phyloP scores from a whole-genome alignment of 2,329 filamentous ascomycete genomes.

The Dothistroma pini region DNA sequence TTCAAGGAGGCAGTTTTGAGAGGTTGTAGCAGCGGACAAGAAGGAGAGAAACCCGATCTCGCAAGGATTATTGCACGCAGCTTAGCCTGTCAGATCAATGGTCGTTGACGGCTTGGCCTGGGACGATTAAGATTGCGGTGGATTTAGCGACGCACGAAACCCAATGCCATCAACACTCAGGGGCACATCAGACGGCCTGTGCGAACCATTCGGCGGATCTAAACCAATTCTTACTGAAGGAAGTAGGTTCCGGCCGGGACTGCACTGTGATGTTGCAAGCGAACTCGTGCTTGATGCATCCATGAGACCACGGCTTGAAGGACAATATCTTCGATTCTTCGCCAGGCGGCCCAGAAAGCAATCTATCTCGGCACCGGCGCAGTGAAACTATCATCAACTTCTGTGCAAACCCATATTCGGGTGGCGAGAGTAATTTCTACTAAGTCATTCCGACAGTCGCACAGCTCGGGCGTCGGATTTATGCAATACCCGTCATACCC shows the following conservation, averaged over 20 bases:
- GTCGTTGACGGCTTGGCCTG: neutral
- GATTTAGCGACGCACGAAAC: neutral
- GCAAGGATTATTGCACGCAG: neutral
- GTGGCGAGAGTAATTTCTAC: neutral
- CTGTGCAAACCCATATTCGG: neutral
- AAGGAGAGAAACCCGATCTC: neutral
- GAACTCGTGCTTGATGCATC: neutral
- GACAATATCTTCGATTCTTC: neutral
- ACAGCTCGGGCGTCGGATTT: neutral
- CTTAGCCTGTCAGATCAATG: neutral
- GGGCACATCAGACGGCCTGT: neutral
- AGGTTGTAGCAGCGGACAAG: neutral
- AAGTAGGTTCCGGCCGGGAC: neutral
- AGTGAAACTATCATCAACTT: neutral
- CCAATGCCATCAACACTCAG: neutral
- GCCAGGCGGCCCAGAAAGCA: neutral
- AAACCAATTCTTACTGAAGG: neutral
- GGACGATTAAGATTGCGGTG: neutral
- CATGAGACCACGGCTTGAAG: neutral
- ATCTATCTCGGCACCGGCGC: neutral
- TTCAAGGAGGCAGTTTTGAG: neutral
- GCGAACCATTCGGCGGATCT: neutral
- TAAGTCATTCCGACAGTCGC: neutral
- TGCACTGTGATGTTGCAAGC: neutral
- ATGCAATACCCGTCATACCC: neutral